Base-by-base conservation (phyloP, 148 eudicot genomes). In the Rheum nobile region DNA sequence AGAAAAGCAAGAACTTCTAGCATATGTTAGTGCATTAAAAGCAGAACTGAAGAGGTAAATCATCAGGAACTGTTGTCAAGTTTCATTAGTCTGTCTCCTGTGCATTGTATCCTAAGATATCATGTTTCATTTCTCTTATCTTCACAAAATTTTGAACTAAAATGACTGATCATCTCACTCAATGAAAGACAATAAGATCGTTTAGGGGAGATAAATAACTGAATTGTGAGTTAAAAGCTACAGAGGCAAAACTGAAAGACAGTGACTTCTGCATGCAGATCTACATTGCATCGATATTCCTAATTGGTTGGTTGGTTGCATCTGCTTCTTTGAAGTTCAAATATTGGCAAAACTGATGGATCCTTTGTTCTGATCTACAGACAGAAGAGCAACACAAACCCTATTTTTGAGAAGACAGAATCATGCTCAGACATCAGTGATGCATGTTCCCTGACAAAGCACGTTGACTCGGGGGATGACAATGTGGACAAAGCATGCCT, bases 401-500 rank as follows among this genome's bases (percentile, higher is more conserved):
- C 87, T 83, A 89, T 95, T 17, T 87, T 85, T 78, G 89, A 87
- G 79, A 87, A 84, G 81, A 75, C 84, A 0, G 93, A 91, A 73
- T 86, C 98, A 38, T 84, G 86, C 77, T 85, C 93, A 2, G 83
- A 86, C 71, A 85, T 78, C 19, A 80, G 72, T 35, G 82, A 84
- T 50, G 77, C 85, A 24, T 81, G 72, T 75, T 84, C 96, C 3
- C 79, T 85, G 74, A 95, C 97, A 46, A 95, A 91, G 80, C 97
- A 91, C 71, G 97, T 91, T 22, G 87, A 95, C 79, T 87, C 91
- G 28, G 86, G 92, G 0, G 90, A 90, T 32, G 92, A 88, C 77
- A 91, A 95, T 75, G 96, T 95, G 65, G 98, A 95, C 75, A 95
- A 95, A 80, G 93, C 98, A 74, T 91, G 97, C 71, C 83, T 89